Evolutionary conservation across 306 rosid species (phyloP).

Genomic region (Pachyrhizus erosus): DNA sequence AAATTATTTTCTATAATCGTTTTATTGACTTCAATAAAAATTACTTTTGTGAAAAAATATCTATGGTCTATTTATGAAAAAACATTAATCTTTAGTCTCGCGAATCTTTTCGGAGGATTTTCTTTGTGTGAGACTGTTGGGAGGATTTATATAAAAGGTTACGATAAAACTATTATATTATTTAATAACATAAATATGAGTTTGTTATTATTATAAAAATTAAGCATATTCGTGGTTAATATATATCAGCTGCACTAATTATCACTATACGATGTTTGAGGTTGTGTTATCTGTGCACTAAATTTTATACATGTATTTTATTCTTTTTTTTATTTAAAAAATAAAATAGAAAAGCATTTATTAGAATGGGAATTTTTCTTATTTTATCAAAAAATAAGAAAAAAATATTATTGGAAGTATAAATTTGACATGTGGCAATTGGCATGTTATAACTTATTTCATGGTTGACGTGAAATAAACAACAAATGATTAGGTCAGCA

Average conservation of each 20-base stretch:
- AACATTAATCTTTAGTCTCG: neutral
- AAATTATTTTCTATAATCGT: too few species aligned
- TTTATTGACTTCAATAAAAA: too few species aligned
- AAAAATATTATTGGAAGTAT: neutral
- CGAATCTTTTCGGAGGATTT: neutral
- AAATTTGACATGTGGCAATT: slow-evolving; percentile 32
- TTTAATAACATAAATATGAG: neutral
- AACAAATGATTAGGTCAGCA: slow-evolving; percentile 44
- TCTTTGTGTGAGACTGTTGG: too few species aligned
- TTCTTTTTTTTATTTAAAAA: neutral
- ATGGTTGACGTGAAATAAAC: slow-evolving; percentile 36
- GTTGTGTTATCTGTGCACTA: neutral
- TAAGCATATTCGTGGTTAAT: neutral
- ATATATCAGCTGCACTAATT: neutral
- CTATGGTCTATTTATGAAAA: neutral
- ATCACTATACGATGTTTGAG: neutral
- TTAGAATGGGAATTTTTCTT: neutral
- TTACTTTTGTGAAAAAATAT: too few species aligned
- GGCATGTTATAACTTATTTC: neutral
- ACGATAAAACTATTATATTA: neutral
- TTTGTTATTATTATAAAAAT: neutral
- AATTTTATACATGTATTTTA: neutral
- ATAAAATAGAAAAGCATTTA: neutral
- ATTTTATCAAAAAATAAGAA: neutral
- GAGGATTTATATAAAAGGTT: neutral